These are phyloP conservation scores for Phytophthora rubi DNA, from an alignment of 352 stramenopile genomes.

Conservation along the genomic window DNA sequence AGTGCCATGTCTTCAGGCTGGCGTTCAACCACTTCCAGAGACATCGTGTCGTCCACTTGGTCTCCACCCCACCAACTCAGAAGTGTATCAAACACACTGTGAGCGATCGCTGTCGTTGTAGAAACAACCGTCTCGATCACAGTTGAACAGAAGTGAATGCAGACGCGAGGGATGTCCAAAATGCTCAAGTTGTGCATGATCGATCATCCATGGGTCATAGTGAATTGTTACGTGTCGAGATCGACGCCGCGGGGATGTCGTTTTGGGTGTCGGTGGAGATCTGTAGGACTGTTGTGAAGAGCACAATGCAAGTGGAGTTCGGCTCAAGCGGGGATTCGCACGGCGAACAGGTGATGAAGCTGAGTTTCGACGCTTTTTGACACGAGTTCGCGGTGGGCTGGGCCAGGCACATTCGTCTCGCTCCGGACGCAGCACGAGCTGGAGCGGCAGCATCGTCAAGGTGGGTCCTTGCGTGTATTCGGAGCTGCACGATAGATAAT, in stretches of 20 bases:
- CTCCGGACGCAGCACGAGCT: constrained; percentile 27
- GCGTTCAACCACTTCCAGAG: constrained; percentile 26
- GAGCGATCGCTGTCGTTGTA: constrained; percentile 12
- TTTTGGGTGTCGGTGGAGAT: constrained; percentile 25
- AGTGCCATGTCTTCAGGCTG: neutral
- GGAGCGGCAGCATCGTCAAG: constrained; percentile 31
- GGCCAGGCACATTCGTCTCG: constrained; percentile 26
- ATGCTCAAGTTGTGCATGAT: constrained; percentile 7
- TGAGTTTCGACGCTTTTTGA: constrained; percentile 30
- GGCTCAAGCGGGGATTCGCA: constrained; percentile 8
- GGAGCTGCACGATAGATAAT: neutral
- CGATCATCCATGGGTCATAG: constrained; percentile 13
- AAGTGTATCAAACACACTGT: constrained; percentile 20
- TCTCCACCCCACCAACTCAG: constrained; percentile 26
- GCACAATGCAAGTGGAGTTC: constrained; percentile 14
- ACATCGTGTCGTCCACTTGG: constrained; percentile 8
- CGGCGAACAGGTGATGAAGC: constrained; percentile 17
- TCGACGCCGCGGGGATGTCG: constrained; percentile 17
- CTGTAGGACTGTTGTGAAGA: constrained; percentile 14
- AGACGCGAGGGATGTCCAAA: constrained; percentile 14
- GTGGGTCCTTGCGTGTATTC: constrained; percentile 1
- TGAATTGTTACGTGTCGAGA: constrained; percentile 17
- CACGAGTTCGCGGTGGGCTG: constrained; percentile 21
- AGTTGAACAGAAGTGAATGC: constrained; percentile 25
- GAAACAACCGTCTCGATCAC: constrained; percentile 25